phyloP scores from a whole-genome alignment of 768 basidiomycete genomes.

The Wakefieldia striispora region DNA sequence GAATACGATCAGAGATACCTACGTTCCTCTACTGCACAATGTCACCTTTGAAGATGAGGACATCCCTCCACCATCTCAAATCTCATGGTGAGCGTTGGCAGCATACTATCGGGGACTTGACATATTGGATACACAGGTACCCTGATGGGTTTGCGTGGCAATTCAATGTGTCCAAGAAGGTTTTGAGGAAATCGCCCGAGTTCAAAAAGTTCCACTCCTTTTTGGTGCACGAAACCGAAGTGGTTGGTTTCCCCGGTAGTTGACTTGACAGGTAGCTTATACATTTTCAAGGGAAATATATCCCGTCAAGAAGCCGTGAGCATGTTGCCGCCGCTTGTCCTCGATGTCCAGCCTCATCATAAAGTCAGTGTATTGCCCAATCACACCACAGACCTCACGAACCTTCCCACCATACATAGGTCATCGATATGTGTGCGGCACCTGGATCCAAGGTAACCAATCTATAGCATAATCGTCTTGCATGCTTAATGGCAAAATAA shows the following conservation, averaged over 20 bases:
- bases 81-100: slow-evolving; percentile 66
- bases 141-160: slow-evolving; percentile 97
- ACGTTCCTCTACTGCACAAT: slow-evolving; percentile 73
- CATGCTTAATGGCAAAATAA: slow-evolving; percentile 27
- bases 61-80: slow-evolving; percentile 76
- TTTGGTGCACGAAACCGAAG: slow-evolving; percentile 96
- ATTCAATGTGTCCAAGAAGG: slow-evolving; percentile 86
- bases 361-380: slow-evolving; percentile 41
- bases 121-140: slow-evolving; percentile 56
- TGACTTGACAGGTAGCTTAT: neutral
- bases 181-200: slow-evolving; percentile 81
- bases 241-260: slow-evolving; percentile 51
- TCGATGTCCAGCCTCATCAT: slow-evolving; percentile 94
- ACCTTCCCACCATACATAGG: slow-evolving; percentile 37
- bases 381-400: neutral
- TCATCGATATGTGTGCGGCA: slow-evolving; percentile 98
- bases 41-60: slow-evolving; percentile 73
- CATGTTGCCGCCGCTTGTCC: slow-evolving; percentile 96
- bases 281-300: slow-evolving; percentile 74
- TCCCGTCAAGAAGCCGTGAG: slow-evolving; percentile 97
- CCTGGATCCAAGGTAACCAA: slow-evolving; percentile 85
- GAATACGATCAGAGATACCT: slow-evolving; percentile 67
- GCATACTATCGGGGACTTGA: neutral
- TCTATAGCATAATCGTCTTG: neutral
- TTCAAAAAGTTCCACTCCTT: slow-evolving; percentile 96